Evolutionary conservation across 345 rosid species (phyloP), one percentile per base, ranked within the genome.

Genomic region (Crucihimalaya himalaica): DNA sequence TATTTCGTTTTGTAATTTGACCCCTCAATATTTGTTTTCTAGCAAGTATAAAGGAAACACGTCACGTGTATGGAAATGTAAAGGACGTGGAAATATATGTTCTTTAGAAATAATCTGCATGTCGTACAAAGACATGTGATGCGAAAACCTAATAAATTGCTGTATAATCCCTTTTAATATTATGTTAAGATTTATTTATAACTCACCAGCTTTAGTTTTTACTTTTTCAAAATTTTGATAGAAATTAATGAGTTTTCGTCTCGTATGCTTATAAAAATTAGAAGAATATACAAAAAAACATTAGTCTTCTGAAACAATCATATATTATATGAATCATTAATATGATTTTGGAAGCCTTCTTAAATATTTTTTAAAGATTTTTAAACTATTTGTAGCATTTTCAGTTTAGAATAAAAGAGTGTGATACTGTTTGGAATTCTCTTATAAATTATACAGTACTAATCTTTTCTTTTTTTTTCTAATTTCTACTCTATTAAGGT

Each of bases 111-210:
- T 19, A 71, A 37, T 15, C 52, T 35, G 52, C 68, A 71, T 51
- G 53, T 28, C 3, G 68, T 61, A 37, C 40, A 71, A 16, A 59
- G 13, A 27, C 50, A 71, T 28, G 51, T 48, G 74, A 47, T 45
- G 18, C 53, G 14, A 1, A 68, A 65, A 68, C 42, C 25, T 28
- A 68, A 19, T 5, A 29, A 55, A 29, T 29, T 55, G 19, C 42
- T 28, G 9, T 4, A n/a, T 55, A 15, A 11, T 11, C 11, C 13
- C 5, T 37, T 37, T 37, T 37, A 10, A 0, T 37, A 10, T 3
- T 10, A 37, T 37, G 40, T 11, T 11, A 37, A 37, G 40, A 35
- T 35, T 35, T 35, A 2, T 10, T 12, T 0, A 13, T 2, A 52
- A 6, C 31, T 54, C 37, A 15, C 5, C 28, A 6, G 15, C 3